Conservation (phyloP, 805 yeast species). For the Spathaspora arborariae region DNA sequence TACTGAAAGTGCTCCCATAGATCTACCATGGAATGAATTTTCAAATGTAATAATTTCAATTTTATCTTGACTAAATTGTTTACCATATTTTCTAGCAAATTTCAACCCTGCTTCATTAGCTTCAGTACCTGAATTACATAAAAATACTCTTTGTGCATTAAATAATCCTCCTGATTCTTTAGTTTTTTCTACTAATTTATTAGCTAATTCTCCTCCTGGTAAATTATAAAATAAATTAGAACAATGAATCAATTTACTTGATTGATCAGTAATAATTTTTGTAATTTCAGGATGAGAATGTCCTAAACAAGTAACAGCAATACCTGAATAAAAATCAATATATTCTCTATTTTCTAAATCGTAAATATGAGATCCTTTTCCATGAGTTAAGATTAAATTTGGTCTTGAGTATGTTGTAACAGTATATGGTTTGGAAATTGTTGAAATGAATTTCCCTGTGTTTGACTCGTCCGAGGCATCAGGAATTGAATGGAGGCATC, state of each 20-base stretch:
- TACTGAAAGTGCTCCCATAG: conserved; percentile 89
- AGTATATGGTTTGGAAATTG: conserved; percentile 47
- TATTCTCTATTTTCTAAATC: conserved; percentile 77
- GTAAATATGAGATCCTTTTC: conserved; percentile 75
- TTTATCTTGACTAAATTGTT: conserved; percentile 49
- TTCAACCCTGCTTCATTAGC: conserved; percentile 59
- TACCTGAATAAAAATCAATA: conserved; percentile 92
- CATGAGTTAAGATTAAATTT: conserved; percentile 69
- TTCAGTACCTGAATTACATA: conserved; percentile 59
- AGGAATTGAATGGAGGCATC: neutral
- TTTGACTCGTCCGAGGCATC: conserved; percentile 30
- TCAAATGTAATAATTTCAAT: conserved; percentile 81
- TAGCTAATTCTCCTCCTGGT: conserved; percentile 78
- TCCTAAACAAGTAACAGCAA: conserved; percentile 95
- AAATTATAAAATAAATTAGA: conserved; percentile 83
- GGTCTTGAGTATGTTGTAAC: conserved; percentile 84
- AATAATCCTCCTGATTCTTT: conserved; percentile 72
- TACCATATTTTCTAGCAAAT: conserved; percentile 77
- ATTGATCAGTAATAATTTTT: conserved; percentile 68
- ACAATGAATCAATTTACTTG: conserved; percentile 69
- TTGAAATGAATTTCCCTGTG: conserved; percentile 40
- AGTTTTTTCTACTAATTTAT: conserved; percentile 67
- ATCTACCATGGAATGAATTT: conserved; percentile 91
- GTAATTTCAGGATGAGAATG: conserved; percentile 78
- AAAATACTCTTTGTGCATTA: conserved; percentile 69